Percentiles rank a stretch among this genome's conserved stretches.
Evolutionary conservation across 148 eudicot species (phyloP).

Genomic region (Cornus florida): DNA sequence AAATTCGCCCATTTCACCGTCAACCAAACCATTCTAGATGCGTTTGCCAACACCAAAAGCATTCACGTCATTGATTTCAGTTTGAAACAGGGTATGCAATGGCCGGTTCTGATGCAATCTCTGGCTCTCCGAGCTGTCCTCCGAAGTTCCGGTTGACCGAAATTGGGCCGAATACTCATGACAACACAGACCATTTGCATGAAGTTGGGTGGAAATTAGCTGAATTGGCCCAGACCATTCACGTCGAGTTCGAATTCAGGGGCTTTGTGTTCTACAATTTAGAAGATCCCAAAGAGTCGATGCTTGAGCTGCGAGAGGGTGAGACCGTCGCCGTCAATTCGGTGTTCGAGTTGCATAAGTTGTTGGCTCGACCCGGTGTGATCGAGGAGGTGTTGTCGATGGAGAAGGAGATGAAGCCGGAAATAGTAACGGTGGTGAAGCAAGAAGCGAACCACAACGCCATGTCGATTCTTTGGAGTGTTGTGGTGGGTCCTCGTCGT

Average conservation of each 20-base stretch:
- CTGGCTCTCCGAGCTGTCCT: constrained; percentile 55
- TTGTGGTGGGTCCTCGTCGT: constrained; percentile 14
- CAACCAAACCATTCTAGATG: constrained; percentile 46
- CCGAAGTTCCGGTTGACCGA: constrained; percentile 65
- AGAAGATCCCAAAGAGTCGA: constrained; percentile 46
- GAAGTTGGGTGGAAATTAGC: constrained; percentile 71
- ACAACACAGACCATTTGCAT: constrained; percentile 51
- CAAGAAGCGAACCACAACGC: constrained; percentile 73
- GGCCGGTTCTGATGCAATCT: constrained; percentile 78
- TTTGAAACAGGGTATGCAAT: constrained; percentile 78
- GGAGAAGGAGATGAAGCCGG: constrained; percentile 52
- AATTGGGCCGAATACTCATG: constrained; percentile 59
- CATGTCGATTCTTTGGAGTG: constrained; percentile 74
- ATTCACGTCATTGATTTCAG: constrained; percentile 44
- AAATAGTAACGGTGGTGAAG: constrained; percentile 61
- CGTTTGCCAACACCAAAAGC: constrained; percentile 19
- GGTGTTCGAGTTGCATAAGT: constrained; percentile 56
- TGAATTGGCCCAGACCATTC: constrained; percentile 54
- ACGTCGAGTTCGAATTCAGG: constrained; percentile 53
- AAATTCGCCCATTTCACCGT: constrained; percentile 49
- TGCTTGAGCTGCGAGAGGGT: constrained; percentile 28
- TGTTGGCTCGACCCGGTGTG: constrained; percentile 46
- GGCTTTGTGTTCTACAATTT: constrained; percentile 55
- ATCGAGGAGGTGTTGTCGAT: constrained; percentile 44
- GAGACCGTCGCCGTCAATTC: constrained; percentile 71